Percentiles rank a stretch among this genome's conserved stretches.
These are phyloP conservation scores for Candida maris DNA, from an alignment of 805 yeast genomes.

Conservation along the genomic window DNA sequence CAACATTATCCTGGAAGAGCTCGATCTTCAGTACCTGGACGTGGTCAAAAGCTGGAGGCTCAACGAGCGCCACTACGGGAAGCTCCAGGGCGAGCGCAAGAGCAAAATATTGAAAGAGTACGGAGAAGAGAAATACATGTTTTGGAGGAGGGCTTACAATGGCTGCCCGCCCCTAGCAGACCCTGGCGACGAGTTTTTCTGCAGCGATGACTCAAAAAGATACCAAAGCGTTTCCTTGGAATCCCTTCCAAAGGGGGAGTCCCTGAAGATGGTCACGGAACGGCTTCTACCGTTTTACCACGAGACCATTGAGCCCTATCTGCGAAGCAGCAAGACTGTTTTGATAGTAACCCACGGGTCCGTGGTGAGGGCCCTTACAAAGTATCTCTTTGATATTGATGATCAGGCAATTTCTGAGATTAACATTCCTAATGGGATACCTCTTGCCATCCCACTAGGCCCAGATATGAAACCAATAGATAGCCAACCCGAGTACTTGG, in stretches of 20 bases:
- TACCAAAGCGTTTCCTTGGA: constrained; percentile 41
- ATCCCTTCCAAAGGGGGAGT: constrained; percentile 67
- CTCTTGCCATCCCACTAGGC: constrained; percentile 64
- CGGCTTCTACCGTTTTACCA: constrained; percentile 62
- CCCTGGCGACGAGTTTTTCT: constrained; percentile 36
- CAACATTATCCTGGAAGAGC: constrained; percentile 55
- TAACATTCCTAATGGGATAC: constrained; percentile 83
- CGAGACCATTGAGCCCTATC: constrained; percentile 46
- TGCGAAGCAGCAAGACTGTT: constrained; percentile 51
- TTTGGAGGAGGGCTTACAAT: constrained; percentile 73
- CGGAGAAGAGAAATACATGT: constrained; percentile 73
- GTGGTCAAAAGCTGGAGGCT: constrained; percentile 72
- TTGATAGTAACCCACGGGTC: constrained; percentile 79
- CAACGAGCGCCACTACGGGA: constrained; percentile 83
- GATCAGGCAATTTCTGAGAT: constrained; percentile 68
- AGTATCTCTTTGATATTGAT: constrained; percentile 59
- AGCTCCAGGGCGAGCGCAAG: constrained; percentile 74
- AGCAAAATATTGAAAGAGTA: constrained; percentile 58
- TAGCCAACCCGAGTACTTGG: constrained; percentile 59
- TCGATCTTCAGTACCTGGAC: constrained; percentile 46
- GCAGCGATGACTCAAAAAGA: constrained; percentile 35
- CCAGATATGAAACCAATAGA: constrained; percentile 28
- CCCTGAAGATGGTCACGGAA: constrained; percentile 65
- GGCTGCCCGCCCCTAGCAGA: constrained; percentile 60
- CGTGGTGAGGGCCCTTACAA: constrained; percentile 71